Evolutionary conservation across 371 early-diverging fungal genomes (phyloP), one percentile per base, ranked within the genome.

Genomic region (Blakeslea trispora): DNA sequence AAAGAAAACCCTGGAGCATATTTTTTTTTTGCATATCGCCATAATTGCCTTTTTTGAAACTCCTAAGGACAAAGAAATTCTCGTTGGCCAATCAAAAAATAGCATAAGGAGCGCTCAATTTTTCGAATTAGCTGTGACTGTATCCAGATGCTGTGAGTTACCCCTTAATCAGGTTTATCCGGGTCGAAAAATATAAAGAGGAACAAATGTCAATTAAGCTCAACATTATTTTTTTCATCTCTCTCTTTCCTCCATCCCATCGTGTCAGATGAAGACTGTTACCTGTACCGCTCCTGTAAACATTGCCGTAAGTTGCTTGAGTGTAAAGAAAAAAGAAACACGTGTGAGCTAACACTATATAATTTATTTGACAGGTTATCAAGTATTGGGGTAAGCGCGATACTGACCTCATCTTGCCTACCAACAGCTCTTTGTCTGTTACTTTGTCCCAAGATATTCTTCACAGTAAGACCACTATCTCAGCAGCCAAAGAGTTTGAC

Each of bases 321-420:
- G 1, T 50, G 21, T 14, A 10, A 37, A 24, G 21, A 10, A 41
- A 24, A 51, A 15, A 21, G 34, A 10, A 28, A 31, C 32, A 21
- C 31, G 11, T 24, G 24, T 47, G 3, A 34, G 15, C n/a, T 18
- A 43, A 41, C 5, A 28, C 28, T 28, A n/a, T n/a, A n/a, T n/a
- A n/a, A n/a, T n/a, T n/a, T n/a, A 28, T 39, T 28, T 42, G 8
- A 21, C 45, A 77, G 74, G 76, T 78, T 50, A 88, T 99, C 79
- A 99, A 99, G 81, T 99, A 99, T 81, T 99, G 99, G 99, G 99
- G 97, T 57, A 97, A 97, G 81, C 86, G 96, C 59, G 90, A 94
- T 71, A 85, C 87, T 28, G 72, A 85, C 47, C 85, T 96, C 57
- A 91, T 94, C 67, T 86, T 98, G 45, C 98, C 99, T 35, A 96